Conservation (phyloP, 2,329 filamentous ascomycete genomes). For the Fusarium sp. region DNA sequence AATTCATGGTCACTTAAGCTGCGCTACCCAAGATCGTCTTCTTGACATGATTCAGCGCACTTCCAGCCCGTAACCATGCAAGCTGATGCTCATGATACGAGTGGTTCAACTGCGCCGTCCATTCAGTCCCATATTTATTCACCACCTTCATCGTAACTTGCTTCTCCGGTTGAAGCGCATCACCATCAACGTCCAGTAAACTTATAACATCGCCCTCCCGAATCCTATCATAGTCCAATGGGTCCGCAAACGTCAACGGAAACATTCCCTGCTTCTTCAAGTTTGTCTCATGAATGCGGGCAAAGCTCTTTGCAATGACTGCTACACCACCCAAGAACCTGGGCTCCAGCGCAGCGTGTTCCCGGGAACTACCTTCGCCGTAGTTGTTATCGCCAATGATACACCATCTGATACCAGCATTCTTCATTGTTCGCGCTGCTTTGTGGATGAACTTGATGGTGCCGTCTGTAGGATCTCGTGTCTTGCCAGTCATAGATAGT, state of each 20-base stretch:
- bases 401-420: background rate
- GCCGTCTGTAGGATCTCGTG: slow-evolving; percentile 66
- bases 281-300: slow-evolving; percentile 92
- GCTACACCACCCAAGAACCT: slow-evolving; percentile 84
- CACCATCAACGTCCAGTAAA: slow-evolving; percentile 9
- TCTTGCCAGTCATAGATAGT: background rate
- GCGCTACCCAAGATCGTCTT: background rate
- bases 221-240: slow-evolving; percentile 81
- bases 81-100: slow-evolving; percentile 20
- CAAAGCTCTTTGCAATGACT: slow-evolving; percentile 83
- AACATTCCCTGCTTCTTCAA: slow-evolving; percentile 79
- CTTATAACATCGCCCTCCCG: slow-evolving; percentile 7
- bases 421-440: background rate
- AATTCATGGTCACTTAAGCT: background rate
- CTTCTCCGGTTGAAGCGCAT: background rate
- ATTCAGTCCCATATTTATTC: background rate
- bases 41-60: slow-evolving; percentile 24
- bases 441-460: slow-evolving; percentile 54
- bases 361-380: slow-evolving; percentile 85
- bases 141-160: slow-evolving; percentile 19
- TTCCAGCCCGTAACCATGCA: slow-evolving; percentile 17
- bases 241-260: slow-evolving; percentile 73
- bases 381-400: slow-evolving; percentile 62
- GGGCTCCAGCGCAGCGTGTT: slow-evolving; percentile 88
- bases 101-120: slow-evolving; percentile 19